phyloP scores from a whole-genome alignment of 495 filamentous ascomycete genomes.

The Neurospora sp. region DNA sequence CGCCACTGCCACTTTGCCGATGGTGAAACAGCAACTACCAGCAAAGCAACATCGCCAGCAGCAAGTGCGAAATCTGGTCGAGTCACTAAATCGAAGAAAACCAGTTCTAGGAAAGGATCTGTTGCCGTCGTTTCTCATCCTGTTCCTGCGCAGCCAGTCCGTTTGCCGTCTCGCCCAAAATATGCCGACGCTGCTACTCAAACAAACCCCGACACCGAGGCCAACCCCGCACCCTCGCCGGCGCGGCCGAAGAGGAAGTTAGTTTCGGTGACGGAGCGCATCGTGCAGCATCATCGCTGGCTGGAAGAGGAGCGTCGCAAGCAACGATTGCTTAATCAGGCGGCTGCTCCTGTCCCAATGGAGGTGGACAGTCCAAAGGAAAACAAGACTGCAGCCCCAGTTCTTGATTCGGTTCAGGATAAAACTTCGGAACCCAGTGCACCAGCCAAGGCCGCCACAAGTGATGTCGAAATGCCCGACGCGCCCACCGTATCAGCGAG shows the following conservation, averaged over 20 bases:
- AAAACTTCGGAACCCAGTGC: not conserved
- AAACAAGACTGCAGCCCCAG: conserved; percentile 6
- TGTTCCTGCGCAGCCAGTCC: conserved; percentile 24
- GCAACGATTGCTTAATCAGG: conserved; percentile 7
- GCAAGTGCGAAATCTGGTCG: conserved; percentile 24
- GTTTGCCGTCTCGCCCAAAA: conserved; percentile 20
- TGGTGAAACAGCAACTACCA: conserved; percentile 35
- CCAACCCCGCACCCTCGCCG: conserved; percentile 3
- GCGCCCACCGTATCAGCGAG: conserved; percentile 10
- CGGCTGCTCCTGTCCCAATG: conserved; percentile 18
- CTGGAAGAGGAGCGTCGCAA: conserved; percentile 23
- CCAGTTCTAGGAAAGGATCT: conserved; percentile 10
- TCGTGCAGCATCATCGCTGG: conserved; percentile 34
- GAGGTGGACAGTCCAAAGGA: conserved; percentile 23
- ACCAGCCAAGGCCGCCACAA: conserved; percentile 3
- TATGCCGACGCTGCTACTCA: conserved; percentile 40
- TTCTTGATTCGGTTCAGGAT: conserved; percentile 12
- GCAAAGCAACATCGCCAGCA: conserved; percentile 40
- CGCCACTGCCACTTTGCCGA: conserved; percentile 40
- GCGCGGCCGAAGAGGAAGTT: conserved; percentile 29
- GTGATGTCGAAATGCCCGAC: conserved; percentile 17
- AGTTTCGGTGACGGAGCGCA: conserved; percentile 36
- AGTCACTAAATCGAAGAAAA: conserved; percentile 17
- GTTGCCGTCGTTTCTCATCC: conserved; percentile 18
- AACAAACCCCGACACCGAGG: conserved; percentile 31